Conservation (phyloP, 257 asterid genomes). For the Oldenlandia corymbosa region DNA sequence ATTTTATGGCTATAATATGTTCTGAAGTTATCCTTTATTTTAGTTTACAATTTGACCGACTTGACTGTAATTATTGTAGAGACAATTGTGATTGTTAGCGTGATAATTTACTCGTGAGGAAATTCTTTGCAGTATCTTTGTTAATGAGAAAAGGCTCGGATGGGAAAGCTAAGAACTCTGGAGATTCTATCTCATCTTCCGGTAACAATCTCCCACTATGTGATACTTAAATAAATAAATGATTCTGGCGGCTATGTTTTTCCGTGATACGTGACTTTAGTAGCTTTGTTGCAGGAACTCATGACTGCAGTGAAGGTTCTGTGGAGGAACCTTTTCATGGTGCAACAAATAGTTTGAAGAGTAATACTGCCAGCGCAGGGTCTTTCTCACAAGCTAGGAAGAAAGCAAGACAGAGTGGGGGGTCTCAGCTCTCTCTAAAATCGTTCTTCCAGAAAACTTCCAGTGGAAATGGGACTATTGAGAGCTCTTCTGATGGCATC, state of each 20-base stretch:
- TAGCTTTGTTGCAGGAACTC: constrained; percentile 20
- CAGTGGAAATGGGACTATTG: constrained; percentile 21
- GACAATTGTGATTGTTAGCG: constrained; percentile 3
- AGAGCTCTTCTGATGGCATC: constrained; percentile 27
- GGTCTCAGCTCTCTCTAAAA: constrained; percentile 85
- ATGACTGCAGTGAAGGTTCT: constrained; percentile 23
- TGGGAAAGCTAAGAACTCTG: constrained; percentile 34
- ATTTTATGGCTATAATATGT: background rate
- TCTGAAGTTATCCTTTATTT: background rate
- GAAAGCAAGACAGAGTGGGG: constrained; percentile 50
- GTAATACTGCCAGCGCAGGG: constrained; percentile 24
- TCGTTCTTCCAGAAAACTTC: constrained; percentile 59
- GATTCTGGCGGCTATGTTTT: constrained; percentile 27
- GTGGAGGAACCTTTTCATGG: constrained; percentile 23
- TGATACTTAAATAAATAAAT: constrained; percentile 30
- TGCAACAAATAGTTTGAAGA: constrained; percentile 20
- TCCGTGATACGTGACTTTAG: constrained; percentile 21
- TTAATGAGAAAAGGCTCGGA: constrained; percentile 47
- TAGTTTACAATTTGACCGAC: background rate
- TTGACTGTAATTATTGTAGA: background rate
- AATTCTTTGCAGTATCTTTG: constrained; percentile 63
- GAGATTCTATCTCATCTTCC: constrained; percentile 35
- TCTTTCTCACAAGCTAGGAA: constrained; percentile 41
- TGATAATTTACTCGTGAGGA: constrained; percentile 8
- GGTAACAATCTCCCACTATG: constrained; percentile 28